Base-by-base conservation (phyloP, 306 rosid species). In the Gastrolobium bilobum region DNA sequence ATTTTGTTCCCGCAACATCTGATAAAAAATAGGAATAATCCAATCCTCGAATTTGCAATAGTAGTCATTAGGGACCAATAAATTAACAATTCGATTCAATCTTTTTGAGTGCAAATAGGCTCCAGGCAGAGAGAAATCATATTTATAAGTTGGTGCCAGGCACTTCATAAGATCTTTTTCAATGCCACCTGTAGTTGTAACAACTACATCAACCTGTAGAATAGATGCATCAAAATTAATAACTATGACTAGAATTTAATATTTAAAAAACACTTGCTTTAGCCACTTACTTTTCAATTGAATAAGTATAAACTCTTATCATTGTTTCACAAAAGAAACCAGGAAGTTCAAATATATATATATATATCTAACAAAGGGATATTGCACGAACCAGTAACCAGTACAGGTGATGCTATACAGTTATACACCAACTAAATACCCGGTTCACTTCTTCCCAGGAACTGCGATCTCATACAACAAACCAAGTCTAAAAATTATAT, bases 21-120 rank as follows among this genome's bases (percentile, higher is more conserved):
- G 96, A 81, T 95, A 89, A 60, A 93, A 91, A 75, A 95, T 88
- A 37, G 99, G 98, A 80, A 93, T 84, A 77, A 93, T 89, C 98
- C 99, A 95, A 77, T 95, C 99, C 90, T 95, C 98, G 11, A 95
- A 95, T 81, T 90, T 91, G 90, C 99, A 90, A 73, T 95, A 93
- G 78, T 95, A 91, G 38, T 71, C 96, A 78, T 93, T 95, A 50
- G 99, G 99, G 71, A 91, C 97, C 88, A 95, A 76, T 74, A 95
- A 89, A 66, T 95, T 95, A 76, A 98, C 99, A 31, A 91, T 95
- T 54, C 99, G 90, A 85, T 95, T 93, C 85, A 95, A 70, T 72
- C 98, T 98, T 76, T 90, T 91, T 0, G 98, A 93, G 54, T 94
- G 92, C 61, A 95, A 87, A 63, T 76, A 4, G 10, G 92, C 88